Percentiles rank a stretch among this genome's conserved stretches.
phyloP scores from a whole-genome alignment of 1,284 basidiomycete species.

The Hypsizygus ulmarius region DNA sequence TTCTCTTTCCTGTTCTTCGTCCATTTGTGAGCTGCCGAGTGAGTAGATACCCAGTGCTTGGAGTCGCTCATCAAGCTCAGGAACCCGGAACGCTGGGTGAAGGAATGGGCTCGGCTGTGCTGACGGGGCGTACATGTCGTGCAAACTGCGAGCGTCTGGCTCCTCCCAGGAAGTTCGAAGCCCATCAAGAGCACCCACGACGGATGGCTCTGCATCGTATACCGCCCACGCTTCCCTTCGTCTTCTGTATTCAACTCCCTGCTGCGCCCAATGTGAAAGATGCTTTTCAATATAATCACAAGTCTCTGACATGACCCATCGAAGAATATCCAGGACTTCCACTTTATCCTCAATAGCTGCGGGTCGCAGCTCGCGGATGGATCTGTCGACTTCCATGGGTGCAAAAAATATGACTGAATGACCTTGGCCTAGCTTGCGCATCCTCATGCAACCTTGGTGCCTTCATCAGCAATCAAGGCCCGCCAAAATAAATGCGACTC shows the following conservation, averaged over 20 bases:
- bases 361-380: conserved; percentile 30
- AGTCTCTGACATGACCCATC: conserved; percentile 46
- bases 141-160: conserved; percentile 17
- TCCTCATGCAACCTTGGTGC: conserved; percentile 44
- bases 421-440: conserved; percentile 48
- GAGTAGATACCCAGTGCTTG: conserved; percentile 26
- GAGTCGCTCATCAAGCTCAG: conserved; percentile 28
- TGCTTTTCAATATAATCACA: conserved; percentile 41
- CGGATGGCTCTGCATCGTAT: conserved; percentile 12
- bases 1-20: conserved; percentile 53
- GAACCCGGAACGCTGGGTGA: conserved; percentile 14
- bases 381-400: conserved; percentile 44
- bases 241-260: conserved; percentile 42
- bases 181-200: not conserved
- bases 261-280: conserved; percentile 45
- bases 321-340: conserved; percentile 33
- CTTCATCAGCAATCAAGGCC: not conserved
- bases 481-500: conserved; percentile 11
- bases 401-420: conserved; percentile 52
- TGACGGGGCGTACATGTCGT: conserved; percentile 13
- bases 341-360: conserved; percentile 1
- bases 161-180: conserved; percentile 11
- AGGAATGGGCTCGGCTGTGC: not conserved
- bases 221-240: conserved; percentile 33
- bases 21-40: conserved; percentile 23